Percentiles rank a stretch among this genome's conserved stretches.
phyloP scores from a whole-genome alignment of 495 filamentous ascomycete genomes.

The Tetracladium setigerum region DNA sequence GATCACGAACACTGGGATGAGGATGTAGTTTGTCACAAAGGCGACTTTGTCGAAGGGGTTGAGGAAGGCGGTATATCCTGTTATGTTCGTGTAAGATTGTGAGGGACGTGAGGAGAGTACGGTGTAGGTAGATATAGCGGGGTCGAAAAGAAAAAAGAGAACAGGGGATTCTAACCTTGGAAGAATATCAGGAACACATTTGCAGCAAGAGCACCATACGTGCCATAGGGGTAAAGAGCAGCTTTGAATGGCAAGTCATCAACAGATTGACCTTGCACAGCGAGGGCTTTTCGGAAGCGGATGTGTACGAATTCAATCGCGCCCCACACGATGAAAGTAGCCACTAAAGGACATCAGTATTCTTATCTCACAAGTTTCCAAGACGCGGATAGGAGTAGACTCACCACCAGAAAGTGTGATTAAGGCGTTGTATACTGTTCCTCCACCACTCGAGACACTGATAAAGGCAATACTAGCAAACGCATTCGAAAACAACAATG shows the following conservation, averaged over 20 bases:
- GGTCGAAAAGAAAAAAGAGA: not conserved
- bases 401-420: constrained; percentile 38
- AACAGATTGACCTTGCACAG: constrained; percentile 44
- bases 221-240: constrained; percentile 52
- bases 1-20: constrained; percentile 55
- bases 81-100: no score
- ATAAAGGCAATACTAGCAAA: constrained; percentile 63
- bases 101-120: no score
- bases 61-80: no score
- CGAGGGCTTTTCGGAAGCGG: constrained; percentile 52
- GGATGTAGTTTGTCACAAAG: constrained; percentile 62
- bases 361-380: not conserved
- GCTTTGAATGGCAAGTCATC: constrained; percentile 51
- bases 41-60: constrained; percentile 46
- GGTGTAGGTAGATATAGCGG: no score
- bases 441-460: constrained; percentile 51
- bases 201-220: constrained; percentile 50
- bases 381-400: not conserved
- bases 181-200: constrained; percentile 60
- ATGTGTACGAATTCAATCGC: constrained; percentile 60
- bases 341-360: constrained; percentile 35
- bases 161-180: constrained; percentile 48
- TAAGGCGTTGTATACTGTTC: constrained; percentile 38
- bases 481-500: constrained; percentile 53
- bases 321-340: constrained; percentile 63